Conservation (phyloP, 108 stramenopile species). For the Nitzschia palea region DNA sequence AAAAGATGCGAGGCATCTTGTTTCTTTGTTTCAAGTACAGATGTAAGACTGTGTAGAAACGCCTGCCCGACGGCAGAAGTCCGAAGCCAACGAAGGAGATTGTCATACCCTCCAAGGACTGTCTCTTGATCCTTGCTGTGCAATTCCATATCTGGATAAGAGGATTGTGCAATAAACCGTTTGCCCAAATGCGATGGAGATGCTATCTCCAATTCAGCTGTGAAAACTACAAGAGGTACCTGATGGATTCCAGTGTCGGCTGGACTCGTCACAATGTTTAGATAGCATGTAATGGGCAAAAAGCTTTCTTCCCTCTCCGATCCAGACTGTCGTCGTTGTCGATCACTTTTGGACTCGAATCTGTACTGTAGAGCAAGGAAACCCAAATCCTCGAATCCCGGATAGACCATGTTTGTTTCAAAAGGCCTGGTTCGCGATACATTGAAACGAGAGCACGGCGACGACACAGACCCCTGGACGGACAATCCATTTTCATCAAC, state of each 20-base stretch:
- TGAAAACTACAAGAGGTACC: conserved; percentile 43
- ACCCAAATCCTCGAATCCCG: conserved; percentile 30
- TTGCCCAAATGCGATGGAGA: neutral
- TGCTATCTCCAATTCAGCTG: conserved; percentile 39
- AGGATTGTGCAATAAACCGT: neutral
- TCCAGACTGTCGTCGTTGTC: neutral
- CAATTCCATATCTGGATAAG: neutral
- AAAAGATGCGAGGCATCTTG: conserved; percentile 13
- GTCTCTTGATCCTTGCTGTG: neutral
- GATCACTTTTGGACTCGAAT: conserved; percentile 21
- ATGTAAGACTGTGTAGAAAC: neutral
- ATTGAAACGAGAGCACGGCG: conserved; percentile 36
- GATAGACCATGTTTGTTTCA: neutral
- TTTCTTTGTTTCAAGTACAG: conserved; percentile 14
- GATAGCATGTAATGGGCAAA: conserved; percentile 28
- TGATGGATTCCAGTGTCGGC: conserved; percentile 19
- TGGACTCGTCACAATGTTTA: conserved; percentile 37
- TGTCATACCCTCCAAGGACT: conserved; percentile 15
- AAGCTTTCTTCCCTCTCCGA: neutral
- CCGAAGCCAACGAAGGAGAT: conserved; percentile 37
- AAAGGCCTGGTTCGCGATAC: conserved; percentile 18
- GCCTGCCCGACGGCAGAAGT: conserved; percentile 23
- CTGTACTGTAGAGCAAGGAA: conserved; percentile 30
- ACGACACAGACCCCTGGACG: neutral
- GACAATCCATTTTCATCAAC: conserved; percentile 20